Evolutionary conservation across 2,329 filamentous ascomycete genomes (phyloP), one percentile per base, ranked within the genome.

Genomic region (Simplicillium aogashimaense): DNA sequence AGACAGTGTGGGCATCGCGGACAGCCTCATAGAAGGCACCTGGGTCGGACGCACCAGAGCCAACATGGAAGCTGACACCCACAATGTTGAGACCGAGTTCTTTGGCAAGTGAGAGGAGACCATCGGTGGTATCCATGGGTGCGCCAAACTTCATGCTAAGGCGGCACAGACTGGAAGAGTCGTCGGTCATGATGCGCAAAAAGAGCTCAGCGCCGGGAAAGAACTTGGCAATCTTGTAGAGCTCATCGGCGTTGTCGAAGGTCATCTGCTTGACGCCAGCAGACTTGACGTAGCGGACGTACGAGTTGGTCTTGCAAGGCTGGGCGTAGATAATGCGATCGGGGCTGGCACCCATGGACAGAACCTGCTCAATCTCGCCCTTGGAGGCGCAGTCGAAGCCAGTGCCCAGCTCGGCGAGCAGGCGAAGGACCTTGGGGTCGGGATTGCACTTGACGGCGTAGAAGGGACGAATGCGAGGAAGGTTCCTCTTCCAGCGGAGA

Each of bases 401-500:
- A 49, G 87, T 89, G 56, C 90, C 92, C 49, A 98, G 76, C 51
- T 79, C 81, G 47, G 86, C 80, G 55, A 98, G 81, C 50, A 98
- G 83, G 58, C 83, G 82, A 50, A 98, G 74, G 47, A 98, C 82
- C 65, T 86, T 81, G 37, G 82, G 78, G 65, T 98, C 90, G 20
- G 90, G 89, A 74, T 98, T 98, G 70, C 92, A 98, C 70, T 98
- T 98, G 72, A 98, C 90, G 52, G 90, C 90, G 69, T 95, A 98
- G 58, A 97, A 95, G 33, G 92, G 92, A 68, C 89, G 92, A 63
- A 98, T 85, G 53, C 90, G 83, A 52, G 81, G 78, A 57, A 98
- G 71, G 60, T 94, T 90, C 72, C 82, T 78, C 78, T 95, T 97
- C 92, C 92, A 98, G 66, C 90, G 85, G 61, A 97, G 71, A 58